Conservation (phyloP, 176 grass and related monocot genomes). For the Carex kokanica region DNA sequence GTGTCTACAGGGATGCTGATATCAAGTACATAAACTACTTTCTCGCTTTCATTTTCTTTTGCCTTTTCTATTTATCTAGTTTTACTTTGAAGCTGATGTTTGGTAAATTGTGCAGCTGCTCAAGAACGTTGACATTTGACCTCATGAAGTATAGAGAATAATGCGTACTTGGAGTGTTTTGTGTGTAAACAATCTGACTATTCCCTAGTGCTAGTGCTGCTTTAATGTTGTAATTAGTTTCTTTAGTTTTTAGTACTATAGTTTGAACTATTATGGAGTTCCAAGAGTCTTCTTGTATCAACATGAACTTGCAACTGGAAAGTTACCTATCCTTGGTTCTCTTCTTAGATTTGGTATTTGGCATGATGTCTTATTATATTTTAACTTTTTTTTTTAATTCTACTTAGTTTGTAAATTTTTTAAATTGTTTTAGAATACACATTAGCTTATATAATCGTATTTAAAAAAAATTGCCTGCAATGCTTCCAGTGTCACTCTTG, state of each 20-base stretch:
- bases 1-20: constrained; percentile 90
- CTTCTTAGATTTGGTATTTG: neutral
- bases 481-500: neutral
- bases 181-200: constrained; percentile 11
- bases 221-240: constrained; percentile 6
- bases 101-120: constrained; percentile 62
- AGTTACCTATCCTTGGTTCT: neutral
- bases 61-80: neutral
- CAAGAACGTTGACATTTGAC: constrained; percentile 90
- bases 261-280: neutral
- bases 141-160: constrained; percentile 82
- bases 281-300: neutral
- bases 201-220: neutral
- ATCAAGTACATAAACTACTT: constrained; percentile 43
- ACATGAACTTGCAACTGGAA: neutral
- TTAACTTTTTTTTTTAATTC: no score
- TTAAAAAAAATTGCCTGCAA: no score
- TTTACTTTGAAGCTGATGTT: constrained; percentile 17
- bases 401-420: no score
- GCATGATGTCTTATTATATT: neutral
- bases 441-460: no score
- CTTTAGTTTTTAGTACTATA: neutral
- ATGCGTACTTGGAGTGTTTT: constrained; percentile 1
- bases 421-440: no score
- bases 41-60: neutral